Evolutionary conservation across 768 basidiomycete species (phyloP).

Genomic region (Panus rudis): DNA sequence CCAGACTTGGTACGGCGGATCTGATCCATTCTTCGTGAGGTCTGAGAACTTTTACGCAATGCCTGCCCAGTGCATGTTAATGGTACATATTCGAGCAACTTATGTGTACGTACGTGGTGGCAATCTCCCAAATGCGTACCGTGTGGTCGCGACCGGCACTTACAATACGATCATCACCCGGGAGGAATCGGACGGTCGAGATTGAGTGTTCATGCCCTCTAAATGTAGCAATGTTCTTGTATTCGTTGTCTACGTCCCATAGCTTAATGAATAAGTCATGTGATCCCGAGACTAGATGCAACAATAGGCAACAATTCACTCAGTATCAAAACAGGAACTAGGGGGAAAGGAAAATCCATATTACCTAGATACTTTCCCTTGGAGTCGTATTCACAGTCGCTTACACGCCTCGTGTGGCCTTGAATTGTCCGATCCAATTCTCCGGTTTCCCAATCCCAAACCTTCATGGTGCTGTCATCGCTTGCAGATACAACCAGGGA

Average conservation of each 20-base stretch:
- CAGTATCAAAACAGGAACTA: neutral
- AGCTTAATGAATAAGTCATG: slow-evolving; percentile 51
- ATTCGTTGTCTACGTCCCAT: slow-evolving; percentile 51
- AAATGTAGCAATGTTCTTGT: slow-evolving; percentile 47
- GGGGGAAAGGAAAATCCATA: too few relatives aligned
- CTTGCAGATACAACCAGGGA: slow-evolving; percentile 44
- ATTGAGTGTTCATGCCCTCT: slow-evolving; percentile 55
- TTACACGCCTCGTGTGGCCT: slow-evolving; percentile 52
- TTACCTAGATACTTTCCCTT: slow-evolving; percentile 46
- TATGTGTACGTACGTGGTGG: slow-evolving; percentile 37
- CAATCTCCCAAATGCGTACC: slow-evolving; percentile 49
- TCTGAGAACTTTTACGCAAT: slow-evolving; percentile 43
- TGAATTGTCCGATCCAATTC: slow-evolving; percentile 54
- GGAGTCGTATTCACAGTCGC: slow-evolving; percentile 50
- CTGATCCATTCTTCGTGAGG: slow-evolving; percentile 53
- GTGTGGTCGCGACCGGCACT: slow-evolving; percentile 50
- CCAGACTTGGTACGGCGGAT: slow-evolving; percentile 24
- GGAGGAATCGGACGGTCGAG: slow-evolving; percentile 45
- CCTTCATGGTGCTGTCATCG: slow-evolving; percentile 49
- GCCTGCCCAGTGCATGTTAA: slow-evolving; percentile 25
- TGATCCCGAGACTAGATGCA: slow-evolving; percentile 45
- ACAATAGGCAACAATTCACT: neutral
- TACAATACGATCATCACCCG: slow-evolving; percentile 44
- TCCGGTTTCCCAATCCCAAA: slow-evolving; percentile 60
- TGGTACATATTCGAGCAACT: neutral